Evolutionary conservation across 108 stramenopile genomes (phyloP).

Genomic region (Fragilaria crotonensis): DNA sequence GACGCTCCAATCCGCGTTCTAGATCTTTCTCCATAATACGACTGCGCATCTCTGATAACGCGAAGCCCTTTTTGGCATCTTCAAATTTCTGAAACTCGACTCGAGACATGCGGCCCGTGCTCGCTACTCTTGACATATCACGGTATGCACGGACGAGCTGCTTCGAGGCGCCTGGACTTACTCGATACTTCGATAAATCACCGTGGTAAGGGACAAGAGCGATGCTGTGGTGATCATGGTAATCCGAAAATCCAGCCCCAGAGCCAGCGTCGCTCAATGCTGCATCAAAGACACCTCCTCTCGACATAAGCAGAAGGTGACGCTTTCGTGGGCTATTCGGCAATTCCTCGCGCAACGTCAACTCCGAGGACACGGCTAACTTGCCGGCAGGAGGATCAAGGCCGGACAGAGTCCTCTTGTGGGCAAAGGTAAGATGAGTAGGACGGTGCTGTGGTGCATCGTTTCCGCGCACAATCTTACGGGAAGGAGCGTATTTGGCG

Average conservation of each 20-base stretch:
- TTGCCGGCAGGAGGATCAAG: not conserved
- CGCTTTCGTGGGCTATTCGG: not conserved
- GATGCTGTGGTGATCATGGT: slow-evolving; percentile 6
- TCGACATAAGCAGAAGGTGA: too few species aligned
- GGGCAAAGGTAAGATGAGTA: not conserved
- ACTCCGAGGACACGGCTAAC: not conserved
- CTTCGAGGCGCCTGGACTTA: slow-evolving; percentile 51
- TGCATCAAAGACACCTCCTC: not conserved
- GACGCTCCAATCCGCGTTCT: slow-evolving; percentile 74
- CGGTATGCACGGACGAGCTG: slow-evolving; percentile 63
- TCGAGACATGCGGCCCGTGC: slow-evolving; percentile 20
- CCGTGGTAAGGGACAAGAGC: not conserved
- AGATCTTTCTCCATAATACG: slow-evolving; percentile 89
- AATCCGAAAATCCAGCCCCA: slow-evolving; percentile 13
- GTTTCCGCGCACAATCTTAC: not conserved
- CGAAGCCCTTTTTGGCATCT: slow-evolving; percentile 79
- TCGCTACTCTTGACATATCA: slow-evolving; percentile 46
- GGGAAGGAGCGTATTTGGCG: not conserved
- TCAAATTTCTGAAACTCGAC: slow-evolving; percentile 55
- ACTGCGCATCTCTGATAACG: slow-evolving; percentile 81
- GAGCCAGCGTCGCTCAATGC: not conserved
- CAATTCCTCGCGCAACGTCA: not conserved
- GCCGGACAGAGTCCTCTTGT: too few species aligned
- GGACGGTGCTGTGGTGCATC: not conserved
- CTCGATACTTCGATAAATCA: slow-evolving; percentile 50